A percentile compares a stretch with the other conserved stretches of the same genome.
These are phyloP conservation scores for Aspergillus incahuasiensis DNA, from an alignment of 495 filamentous ascomycete genomes.

Conservation along the genomic window DNA sequence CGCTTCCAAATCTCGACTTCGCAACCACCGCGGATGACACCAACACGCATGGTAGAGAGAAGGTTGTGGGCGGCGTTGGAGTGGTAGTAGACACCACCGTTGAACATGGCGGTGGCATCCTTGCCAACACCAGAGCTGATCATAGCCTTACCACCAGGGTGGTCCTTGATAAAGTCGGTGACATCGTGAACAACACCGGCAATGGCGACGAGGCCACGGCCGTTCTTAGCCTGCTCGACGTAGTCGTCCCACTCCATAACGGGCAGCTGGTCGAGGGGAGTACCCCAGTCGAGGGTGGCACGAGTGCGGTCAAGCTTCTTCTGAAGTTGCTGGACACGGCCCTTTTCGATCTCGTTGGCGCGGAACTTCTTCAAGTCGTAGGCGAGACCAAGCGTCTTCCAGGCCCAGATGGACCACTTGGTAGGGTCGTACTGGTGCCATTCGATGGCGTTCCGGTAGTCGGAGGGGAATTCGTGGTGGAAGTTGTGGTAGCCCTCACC, in stretches of 20 bases:
- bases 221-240: constrained; percentile 80
- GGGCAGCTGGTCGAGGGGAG: constrained; percentile 87
- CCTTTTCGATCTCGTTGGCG: constrained; percentile 98
- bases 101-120: constrained; percentile 98
- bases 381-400: constrained; percentile 91
- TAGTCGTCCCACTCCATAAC: constrained; percentile 98
- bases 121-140: constrained; percentile 92
- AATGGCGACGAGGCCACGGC: constrained; percentile 79
- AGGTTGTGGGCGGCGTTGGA: constrained; percentile 98
- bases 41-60: constrained; percentile 92
- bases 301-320: constrained; percentile 99
- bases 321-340: constrained; percentile 91
- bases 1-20: constrained; percentile 99
- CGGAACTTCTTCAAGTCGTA: constrained; percentile 97
- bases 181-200: constrained; percentile 97
- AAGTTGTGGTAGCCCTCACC: constrained; percentile 99
- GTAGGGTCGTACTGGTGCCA: constrained; percentile 99
- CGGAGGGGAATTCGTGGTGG: constrained; percentile 98
- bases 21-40: constrained; percentile 91
- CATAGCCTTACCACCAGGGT: constrained; percentile 94
- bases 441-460: constrained; percentile 97
- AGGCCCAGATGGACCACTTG: constrained; percentile 94
- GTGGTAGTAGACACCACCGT: constrained; percentile 97
- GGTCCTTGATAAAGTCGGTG: constrained; percentile 89
- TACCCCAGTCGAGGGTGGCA: constrained; percentile 87